phyloP scores from a whole-genome alignment of 1,139 yeast genomes.

The Yamadazyma triangularis region DNA sequence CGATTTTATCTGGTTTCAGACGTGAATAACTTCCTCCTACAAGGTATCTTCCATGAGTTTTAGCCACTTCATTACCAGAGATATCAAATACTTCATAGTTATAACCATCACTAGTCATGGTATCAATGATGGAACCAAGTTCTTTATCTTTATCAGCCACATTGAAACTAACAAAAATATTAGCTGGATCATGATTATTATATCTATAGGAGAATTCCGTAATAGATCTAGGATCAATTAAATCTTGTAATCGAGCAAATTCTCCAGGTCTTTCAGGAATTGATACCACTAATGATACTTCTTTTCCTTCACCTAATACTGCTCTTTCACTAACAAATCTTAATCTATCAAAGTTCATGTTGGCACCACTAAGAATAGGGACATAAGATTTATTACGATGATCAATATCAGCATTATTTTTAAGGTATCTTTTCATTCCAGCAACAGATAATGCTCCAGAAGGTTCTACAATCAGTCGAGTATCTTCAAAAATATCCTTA shows the following conservation, averaged over 20 bases:
- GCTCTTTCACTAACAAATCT: constrained; percentile 98
- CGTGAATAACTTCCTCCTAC: constrained; percentile 64
- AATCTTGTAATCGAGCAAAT: constrained; percentile 66
- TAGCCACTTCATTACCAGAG: constrained; percentile 90
- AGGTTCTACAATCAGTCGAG: constrained; percentile 92
- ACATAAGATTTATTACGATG: constrained; percentile 73
- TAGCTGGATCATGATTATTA: constrained; percentile 54
- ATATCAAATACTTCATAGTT: constrained; percentile 73
- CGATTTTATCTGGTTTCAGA: constrained; percentile 31
- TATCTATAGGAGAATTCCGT: constrained; percentile 92
- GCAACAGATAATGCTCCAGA: constrained; percentile 97
- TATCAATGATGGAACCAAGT: constrained; percentile 33
- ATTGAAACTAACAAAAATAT: constrained; percentile 81
- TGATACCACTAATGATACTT: constrained; percentile 83
- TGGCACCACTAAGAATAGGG: constrained; percentile 86
- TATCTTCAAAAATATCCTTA: constrained; percentile 93
- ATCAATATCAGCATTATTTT: constrained; percentile 60
- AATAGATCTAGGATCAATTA: constrained; percentile 80
- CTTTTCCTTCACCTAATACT: constrained; percentile 94
- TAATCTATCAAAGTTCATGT: constrained; percentile 94
- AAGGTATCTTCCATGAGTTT: constrained; percentile 90
- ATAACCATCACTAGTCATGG: constrained; percentile 33
- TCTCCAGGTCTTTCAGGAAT: constrained; percentile 94
- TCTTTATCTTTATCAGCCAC: constrained; percentile 69
- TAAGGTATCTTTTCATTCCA: constrained; percentile 80